Conservation (phyloP, 306 rosid genomes). For the Delonix regia region DNA sequence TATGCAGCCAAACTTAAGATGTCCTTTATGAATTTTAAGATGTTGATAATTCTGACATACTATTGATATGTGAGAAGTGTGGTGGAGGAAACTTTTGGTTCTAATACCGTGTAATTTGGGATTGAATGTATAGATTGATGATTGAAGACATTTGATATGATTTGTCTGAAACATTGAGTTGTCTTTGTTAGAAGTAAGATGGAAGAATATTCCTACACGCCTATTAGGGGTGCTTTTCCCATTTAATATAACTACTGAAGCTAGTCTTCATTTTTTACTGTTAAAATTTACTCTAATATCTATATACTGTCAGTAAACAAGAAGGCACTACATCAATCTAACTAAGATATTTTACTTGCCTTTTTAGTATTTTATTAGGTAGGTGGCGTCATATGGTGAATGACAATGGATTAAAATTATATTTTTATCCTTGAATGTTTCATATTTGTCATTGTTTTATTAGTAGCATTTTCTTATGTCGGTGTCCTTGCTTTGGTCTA, state of each 20-base stretch:
- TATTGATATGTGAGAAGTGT: conserved; percentile 24
- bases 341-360: neutral
- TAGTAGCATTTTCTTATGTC: conserved; percentile 27
- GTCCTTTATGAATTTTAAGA: neutral
- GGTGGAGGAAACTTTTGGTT: conserved; percentile 16
- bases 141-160: neutral
- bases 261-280: neutral
- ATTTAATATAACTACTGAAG: conserved; percentile 7
- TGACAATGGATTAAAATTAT: neutral
- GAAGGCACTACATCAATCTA: neutral
- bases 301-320: neutral
- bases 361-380: neutral
- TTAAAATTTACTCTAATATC: neutral
- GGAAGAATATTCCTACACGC: neutral
- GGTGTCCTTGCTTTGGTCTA: conserved; percentile 14
- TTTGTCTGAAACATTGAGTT: conserved; percentile 23
- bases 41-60: conserved; percentile 1
- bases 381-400: neutral
- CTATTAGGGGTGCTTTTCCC: conserved; percentile 6
- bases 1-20: neutral
- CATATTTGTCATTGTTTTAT: conserved; percentile 21
- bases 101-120: conserved; percentile 12
- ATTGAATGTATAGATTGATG: conserved; percentile 1
- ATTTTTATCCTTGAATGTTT: neutral
- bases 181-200: conserved; percentile 6